phyloP scores from a whole-genome alignment of 1,139 yeast species.

The Geotrichum carabidarum region DNA sequence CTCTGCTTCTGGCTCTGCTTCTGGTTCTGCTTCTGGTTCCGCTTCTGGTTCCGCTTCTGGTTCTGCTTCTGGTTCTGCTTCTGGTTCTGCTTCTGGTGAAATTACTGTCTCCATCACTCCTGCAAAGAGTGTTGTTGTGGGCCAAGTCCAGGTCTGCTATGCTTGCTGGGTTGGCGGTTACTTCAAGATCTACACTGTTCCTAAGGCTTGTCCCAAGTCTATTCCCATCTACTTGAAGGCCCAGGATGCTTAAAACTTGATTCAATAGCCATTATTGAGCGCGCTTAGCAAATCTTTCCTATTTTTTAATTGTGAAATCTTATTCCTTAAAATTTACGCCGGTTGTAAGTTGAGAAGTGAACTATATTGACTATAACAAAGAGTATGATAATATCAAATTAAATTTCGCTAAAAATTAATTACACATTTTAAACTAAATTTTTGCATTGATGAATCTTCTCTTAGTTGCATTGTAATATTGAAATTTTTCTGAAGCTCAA shows the following conservation, averaged over 20 bases:
- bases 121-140: not conserved
- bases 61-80: not conserved
- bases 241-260: not conserved
- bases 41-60: not conserved
- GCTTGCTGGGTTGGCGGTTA: constrained; percentile 7
- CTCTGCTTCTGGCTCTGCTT: not conserved
- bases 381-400: no score
- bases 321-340: no score
- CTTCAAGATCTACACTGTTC: not conserved
- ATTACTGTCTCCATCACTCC: not conserved
- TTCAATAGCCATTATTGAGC: no score
- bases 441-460: no score
- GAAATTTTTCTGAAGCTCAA: no score
- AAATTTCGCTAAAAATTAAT: no score
- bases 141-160: not conserved
- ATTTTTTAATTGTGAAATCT: no score
- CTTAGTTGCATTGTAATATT: no score
- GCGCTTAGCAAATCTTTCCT: no score
- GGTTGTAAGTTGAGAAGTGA: no score
- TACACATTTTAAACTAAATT: no score
- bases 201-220: not conserved
- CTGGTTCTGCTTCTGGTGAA: not conserved
- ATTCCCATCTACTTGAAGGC: constrained; percentile 6
- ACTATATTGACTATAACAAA: no score
- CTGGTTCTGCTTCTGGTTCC: not conserved